A percentile compares a stretch with the other conserved stretches of the same genome.
phyloP scores from a whole-genome alignment of 192 early-diverging fungal genomes.

The Backusella westeae region DNA sequence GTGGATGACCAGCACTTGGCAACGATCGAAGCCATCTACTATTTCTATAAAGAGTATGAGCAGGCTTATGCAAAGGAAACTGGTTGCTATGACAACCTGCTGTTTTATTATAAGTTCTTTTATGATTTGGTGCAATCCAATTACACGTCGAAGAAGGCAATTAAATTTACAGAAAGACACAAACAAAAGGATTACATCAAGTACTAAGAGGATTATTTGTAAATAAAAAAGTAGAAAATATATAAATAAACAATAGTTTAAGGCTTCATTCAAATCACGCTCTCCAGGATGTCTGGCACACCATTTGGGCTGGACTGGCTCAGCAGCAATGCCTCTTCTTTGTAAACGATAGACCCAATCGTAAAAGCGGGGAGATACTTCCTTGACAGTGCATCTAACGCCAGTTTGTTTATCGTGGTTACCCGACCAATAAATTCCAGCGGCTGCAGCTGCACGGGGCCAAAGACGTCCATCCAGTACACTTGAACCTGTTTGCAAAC shows the following conservation, averaged over 20 bases:
- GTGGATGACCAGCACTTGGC: slow-evolving; percentile 73
- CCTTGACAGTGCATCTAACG: slow-evolving; percentile 33
- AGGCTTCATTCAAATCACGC: slow-evolving; percentile 11
- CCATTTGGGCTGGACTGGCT: slow-evolving; percentile 58
- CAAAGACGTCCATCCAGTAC: slow-evolving; percentile 64
- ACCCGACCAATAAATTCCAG: slow-evolving; percentile 72
- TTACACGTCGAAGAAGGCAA: slow-evolving; percentile 48
- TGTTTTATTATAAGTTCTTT: slow-evolving; percentile 92
- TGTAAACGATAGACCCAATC: slow-evolving; percentile 72
- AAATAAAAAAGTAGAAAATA: background rate
- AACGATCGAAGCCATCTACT: slow-evolving; percentile 97
- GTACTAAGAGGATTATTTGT: background rate
- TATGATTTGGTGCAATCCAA: slow-evolving; percentile 81
- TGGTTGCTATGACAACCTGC: slow-evolving; percentile 81
- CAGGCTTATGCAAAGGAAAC: slow-evolving; percentile 58
- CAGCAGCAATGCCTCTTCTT: slow-evolving; percentile 60
- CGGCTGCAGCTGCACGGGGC: slow-evolving; percentile 66
- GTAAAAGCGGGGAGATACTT: slow-evolving; percentile 52
- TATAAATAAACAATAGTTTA: background rate
- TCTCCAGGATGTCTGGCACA: slow-evolving; percentile 50
- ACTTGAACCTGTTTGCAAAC: too few relatives aligned
- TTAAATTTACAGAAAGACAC: slow-evolving; percentile 18
- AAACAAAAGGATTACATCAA: slow-evolving; percentile 23
- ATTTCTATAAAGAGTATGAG: slow-evolving; percentile 84
- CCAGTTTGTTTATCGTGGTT: slow-evolving; percentile 43